A percentile compares a stretch with the other conserved stretches of the same genome.
These are phyloP conservation scores for Lodderomyces orthopsilosis DNA, from an alignment of 1,139 yeast species.

Conservation along the genomic window DNA sequence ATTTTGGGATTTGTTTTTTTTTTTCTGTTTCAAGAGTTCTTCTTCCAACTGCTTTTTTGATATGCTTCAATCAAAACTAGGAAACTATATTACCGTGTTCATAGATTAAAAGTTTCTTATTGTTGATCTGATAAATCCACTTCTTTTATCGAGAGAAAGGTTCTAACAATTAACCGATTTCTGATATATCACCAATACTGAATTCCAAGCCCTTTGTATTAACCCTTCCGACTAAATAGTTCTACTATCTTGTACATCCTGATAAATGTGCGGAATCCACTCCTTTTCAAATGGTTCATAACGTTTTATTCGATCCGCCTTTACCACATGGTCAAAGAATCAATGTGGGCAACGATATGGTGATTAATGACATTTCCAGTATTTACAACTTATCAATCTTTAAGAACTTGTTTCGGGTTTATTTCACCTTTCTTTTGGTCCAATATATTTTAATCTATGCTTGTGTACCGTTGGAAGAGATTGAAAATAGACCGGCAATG, in stretches of 20 bases:
- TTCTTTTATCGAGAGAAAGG: neutral
- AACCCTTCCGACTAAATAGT: too few relatives aligned
- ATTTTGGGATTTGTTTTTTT: neutral
- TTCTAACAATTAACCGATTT: neutral
- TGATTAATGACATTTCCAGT: constrained; percentile 23
- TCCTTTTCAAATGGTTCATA: constrained; percentile 15
- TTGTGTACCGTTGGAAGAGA: constrained; percentile 43
- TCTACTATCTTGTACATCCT: neutral
- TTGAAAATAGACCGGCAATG: constrained; percentile 38
- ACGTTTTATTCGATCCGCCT: constrained; percentile 21
- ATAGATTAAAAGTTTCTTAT: neutral
- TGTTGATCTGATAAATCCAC: neutral
- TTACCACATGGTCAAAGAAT: constrained; percentile 21
- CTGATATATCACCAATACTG: too few relatives aligned
- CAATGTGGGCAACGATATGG: constrained; percentile 19
- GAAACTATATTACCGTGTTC: neutral
- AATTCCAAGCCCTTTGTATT: too few relatives aligned
- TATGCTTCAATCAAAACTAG: neutral
- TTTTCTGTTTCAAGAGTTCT: neutral
- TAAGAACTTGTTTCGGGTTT: constrained; percentile 22
- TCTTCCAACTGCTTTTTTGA: neutral
- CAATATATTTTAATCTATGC: constrained; percentile 41
- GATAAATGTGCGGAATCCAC: neutral
- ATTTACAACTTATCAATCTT: constrained; percentile 18
- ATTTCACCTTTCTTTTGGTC: constrained; percentile 29